Evolutionary conservation across 1,139 yeast genomes (phyloP), one percentile per base, ranked within the genome.

Genomic region (Wickerhamiella pararugosa): DNA sequence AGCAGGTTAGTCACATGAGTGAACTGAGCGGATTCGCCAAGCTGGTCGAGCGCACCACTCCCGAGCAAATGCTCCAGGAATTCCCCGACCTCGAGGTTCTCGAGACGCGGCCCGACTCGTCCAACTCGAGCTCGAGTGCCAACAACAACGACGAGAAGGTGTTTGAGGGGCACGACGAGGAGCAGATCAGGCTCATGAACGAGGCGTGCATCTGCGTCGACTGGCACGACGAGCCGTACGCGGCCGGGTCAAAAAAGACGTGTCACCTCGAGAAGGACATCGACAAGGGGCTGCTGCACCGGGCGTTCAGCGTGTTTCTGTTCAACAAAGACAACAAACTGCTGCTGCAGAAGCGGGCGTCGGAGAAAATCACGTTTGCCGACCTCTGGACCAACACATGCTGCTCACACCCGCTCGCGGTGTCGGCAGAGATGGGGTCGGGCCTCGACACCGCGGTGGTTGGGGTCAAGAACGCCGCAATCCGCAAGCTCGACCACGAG

Each of bases 311-410:
- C 28, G 96, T 87, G 29, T 90, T 90, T 57, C 66, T 87, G 46
- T 92, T 90, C 66, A 79, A 86, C 60, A 75, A 72, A 37, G 74
- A 82, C 41, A 76, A 77, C 46, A 72, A 79, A 63, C 70, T 92
- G 49, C 69, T 90, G 51, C 70, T 90, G 53, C 98, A 90, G 63
- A 94, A 84, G 64, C 76, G 99, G 54, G 97, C 99, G 0, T 78
- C 78, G 46, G 97, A 90, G 60, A 90, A 90, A 63, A 90, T 90
- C 64, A 90, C 99, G 1, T 90, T 90, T 62, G 94, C 98, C 1
- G 75, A 75, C 46, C 76, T 84, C 79, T 90, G 99, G 99, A 90
- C 99, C 35, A 90, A 90, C 61, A 92, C 99, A 2, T 92, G 98
- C 63, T 90, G 99, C 61, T 87, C 97, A 0, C 99, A 90, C 61